Percentiles rank a stretch among this genome's conserved stretches.
These are phyloP conservation scores for Paramecium octaurelia DNA, from an alignment of 73 alveolate genomes.

Conservation along the genomic window DNA sequence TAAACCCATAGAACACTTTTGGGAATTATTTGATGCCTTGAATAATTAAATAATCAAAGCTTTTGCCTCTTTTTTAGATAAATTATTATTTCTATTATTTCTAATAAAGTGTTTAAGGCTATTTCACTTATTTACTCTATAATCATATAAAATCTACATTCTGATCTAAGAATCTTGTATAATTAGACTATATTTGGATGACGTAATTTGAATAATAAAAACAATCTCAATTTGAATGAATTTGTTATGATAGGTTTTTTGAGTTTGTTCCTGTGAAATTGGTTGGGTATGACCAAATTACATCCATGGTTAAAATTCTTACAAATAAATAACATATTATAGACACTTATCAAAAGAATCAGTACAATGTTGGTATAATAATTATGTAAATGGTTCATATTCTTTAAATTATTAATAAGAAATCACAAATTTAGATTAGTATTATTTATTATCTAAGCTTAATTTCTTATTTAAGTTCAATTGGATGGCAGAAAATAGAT, in stretches of 20 bases:
- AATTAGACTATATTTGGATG: constrained; percentile 87
- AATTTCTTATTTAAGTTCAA: not conserved
- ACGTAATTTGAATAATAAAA: constrained; percentile 75
- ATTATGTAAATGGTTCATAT: not conserved
- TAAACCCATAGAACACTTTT: too few relatives aligned
- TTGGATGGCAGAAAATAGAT: not conserved
- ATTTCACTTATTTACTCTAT: constrained; percentile 92
- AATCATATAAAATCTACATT: constrained; percentile 72
- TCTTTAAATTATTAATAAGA: not conserved
- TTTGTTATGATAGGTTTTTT: constrained; percentile 79
- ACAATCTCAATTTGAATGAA: constrained; percentile 83
- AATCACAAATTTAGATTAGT: not conserved
- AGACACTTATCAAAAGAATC: constrained; percentile 43
- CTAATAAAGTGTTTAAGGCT: constrained; percentile 57
- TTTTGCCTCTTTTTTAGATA: too few relatives aligned
- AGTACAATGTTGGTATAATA: not conserved
- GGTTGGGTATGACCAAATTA: constrained; percentile 36
- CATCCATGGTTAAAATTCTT: too few relatives aligned
- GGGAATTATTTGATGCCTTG: too few relatives aligned
- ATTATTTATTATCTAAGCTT: not conserved
- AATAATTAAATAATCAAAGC: too few relatives aligned
- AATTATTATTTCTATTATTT: not conserved
- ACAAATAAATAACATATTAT: too few relatives aligned
- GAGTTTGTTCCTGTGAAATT: constrained; percentile 60
- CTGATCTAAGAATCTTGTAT: constrained; percentile 80